These are phyloP conservation scores for Simplicillium sp. DNA, from an alignment of 2,329 filamentous ascomycete genomes.

Conservation along the genomic window DNA sequence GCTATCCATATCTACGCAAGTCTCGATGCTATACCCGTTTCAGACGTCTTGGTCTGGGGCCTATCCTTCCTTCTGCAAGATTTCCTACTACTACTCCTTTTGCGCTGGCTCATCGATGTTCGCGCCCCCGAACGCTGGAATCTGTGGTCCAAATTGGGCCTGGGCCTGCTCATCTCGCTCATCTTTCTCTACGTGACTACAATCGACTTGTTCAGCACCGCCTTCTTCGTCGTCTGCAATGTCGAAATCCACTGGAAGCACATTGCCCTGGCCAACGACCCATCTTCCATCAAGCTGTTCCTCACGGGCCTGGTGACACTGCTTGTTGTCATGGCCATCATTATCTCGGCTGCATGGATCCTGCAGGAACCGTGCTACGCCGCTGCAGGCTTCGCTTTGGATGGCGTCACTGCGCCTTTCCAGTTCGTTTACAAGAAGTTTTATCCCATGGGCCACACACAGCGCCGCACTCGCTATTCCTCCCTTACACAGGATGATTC, in stretches of 20 bases:
- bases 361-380: neutral
- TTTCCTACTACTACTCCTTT: conserved; percentile 17
- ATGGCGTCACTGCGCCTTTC: neutral
- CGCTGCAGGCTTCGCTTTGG: neutral
- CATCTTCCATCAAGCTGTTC: neutral
- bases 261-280: neutral
- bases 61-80: conserved; percentile 26
- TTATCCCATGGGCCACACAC: neutral
- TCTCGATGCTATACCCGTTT: conserved; percentile 16
- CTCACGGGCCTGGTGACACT: conserved; percentile 9
- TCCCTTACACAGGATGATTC: neutral
- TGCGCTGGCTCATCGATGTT: conserved; percentile 20
- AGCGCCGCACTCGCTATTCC: neutral
- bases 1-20: conserved; percentile 21
- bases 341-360: neutral
- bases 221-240: neutral
- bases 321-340: neutral
- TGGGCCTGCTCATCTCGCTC: neutral
- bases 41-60: conserved; percentile 19
- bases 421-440: neutral
- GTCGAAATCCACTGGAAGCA: neutral
- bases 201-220: neutral
- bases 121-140: neutral
- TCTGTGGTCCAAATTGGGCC: conserved; percentile 7
- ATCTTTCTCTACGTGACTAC: neutral